Conservation (phyloP, 148 eudicot genomes). For the Cornus controversa region DNA sequence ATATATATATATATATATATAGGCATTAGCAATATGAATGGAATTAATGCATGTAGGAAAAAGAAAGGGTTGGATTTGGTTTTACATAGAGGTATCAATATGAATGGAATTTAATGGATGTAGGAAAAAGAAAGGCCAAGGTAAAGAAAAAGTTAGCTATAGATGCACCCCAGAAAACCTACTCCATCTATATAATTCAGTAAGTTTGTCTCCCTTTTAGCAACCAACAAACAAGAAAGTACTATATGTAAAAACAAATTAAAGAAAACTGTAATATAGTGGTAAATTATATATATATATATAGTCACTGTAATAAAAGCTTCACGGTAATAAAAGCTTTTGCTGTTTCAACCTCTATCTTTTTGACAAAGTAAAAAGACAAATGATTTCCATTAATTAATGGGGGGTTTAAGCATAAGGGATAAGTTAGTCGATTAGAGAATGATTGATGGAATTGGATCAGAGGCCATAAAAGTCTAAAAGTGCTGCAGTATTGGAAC, state of each 20-base stretch:
- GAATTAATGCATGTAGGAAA: neutral
- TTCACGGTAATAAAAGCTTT: too few relatives aligned
- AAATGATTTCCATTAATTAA: neutral
- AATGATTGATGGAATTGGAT: constrained; percentile 2
- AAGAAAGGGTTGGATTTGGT: too few relatives aligned
- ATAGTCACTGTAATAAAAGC: neutral
- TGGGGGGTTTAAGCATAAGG: neutral
- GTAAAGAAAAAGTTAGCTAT: neutral
- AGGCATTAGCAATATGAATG: too few relatives aligned
- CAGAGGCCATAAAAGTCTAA: neutral
- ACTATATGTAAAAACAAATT: neutral
- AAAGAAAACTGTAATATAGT: neutral
- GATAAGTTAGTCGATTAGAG: neutral
- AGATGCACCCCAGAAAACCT: neutral
- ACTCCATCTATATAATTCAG: neutral
- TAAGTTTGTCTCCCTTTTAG: neutral
- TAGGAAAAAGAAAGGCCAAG: neutral
- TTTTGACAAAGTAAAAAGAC: neutral
- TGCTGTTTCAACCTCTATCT: neutral
- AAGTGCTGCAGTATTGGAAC: neutral
- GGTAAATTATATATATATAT: neutral
- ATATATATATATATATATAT: too few relatives aligned
- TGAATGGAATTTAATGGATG: too few relatives aligned
- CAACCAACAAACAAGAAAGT: neutral
- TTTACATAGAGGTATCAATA: too few relatives aligned